Evolutionary conservation across 441 rosid species (phyloP), one percentile per base, ranked within the genome.

Genomic region (Jatropha multifida): DNA sequence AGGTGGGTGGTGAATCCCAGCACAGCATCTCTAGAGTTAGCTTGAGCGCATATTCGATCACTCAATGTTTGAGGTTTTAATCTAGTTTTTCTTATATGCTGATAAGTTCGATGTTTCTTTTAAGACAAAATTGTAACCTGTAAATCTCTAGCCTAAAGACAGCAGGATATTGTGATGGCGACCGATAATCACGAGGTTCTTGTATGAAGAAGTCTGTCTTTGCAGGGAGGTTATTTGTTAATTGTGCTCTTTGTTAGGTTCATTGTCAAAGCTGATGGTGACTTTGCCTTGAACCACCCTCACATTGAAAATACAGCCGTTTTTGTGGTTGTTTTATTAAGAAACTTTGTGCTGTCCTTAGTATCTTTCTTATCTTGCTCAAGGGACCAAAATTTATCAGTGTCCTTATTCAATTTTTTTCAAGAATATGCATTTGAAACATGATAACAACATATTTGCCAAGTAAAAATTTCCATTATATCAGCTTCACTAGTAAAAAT

Each of bases 1-100:
- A 68, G 54, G 75, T 46, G 70, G 81, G 65, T 79, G 78, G 77
- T 72, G 79, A 77, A 74, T 72, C 81, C 83, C 73, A 80, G 76
- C 77, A 63, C 26, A 51, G 72, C 72, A 63, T 75, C 73, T 72
- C 54, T 6, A 63, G 81, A 54, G 9, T 37, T 49, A 78, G 40
- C 74, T 37, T 12, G 11, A 55, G 77, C 58, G 78, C 76, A 76
- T 74, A 74, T 76, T 82, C 85, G 76, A 72, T 74, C 77, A 78
- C 78, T 59, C 82, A 20, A 71, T 8, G 78, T 12, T 58, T 48
- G 67, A 13, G 8, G 18, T 48, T 13, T 37, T 37, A 48, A 11
- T 38, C 10, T 0, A 46, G 27, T 1, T 46, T 68, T 69, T 20
- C 37, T 14, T 60, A 23, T 42, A 23, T 52, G 38, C 9, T 38